These are phyloP conservation scores for Syncephalis fuscata DNA, from an alignment of 371 early-diverging fungal genomes.

Conservation along the genomic window DNA sequence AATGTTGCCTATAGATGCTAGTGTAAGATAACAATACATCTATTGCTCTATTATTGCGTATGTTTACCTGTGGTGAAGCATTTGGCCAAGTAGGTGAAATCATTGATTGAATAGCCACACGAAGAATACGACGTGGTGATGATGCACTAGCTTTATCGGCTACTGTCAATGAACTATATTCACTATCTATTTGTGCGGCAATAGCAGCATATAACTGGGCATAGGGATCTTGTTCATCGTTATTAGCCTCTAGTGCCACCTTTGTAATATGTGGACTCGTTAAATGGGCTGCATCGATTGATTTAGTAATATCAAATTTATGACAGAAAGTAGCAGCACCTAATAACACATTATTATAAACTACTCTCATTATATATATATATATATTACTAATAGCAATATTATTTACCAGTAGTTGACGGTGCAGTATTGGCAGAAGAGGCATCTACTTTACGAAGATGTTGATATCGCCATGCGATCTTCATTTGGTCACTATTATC, in stretches of 20 bases:
- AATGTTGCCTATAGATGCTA: conserved; percentile 30
- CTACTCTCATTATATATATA: not conserved
- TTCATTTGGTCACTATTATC: conserved; percentile 37
- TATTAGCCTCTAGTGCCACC: not conserved
- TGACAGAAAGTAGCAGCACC: not conserved
- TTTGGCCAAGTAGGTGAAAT: no score
- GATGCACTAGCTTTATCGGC: not conserved
- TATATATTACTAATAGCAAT: not conserved
- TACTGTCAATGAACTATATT: not conserved
- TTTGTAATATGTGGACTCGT: no score
- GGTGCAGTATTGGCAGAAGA: conserved; percentile 1
- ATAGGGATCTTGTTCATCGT: not conserved
- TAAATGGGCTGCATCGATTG: not conserved
- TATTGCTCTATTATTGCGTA: no score
- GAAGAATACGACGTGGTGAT: not conserved
- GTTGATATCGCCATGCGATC: conserved; percentile 90
- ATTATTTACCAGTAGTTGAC: no score
- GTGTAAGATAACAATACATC: no score
- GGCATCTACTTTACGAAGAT: conserved; percentile 44
- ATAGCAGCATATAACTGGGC: not conserved
- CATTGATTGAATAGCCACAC: no score
- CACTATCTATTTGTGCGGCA: not conserved
- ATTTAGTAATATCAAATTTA: not conserved
- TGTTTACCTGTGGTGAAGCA: no score
- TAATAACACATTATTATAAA: no score